Base-by-base conservation (phyloP, 768 basidiomycete genomes). In the Boletus tylopilopsis region DNA sequence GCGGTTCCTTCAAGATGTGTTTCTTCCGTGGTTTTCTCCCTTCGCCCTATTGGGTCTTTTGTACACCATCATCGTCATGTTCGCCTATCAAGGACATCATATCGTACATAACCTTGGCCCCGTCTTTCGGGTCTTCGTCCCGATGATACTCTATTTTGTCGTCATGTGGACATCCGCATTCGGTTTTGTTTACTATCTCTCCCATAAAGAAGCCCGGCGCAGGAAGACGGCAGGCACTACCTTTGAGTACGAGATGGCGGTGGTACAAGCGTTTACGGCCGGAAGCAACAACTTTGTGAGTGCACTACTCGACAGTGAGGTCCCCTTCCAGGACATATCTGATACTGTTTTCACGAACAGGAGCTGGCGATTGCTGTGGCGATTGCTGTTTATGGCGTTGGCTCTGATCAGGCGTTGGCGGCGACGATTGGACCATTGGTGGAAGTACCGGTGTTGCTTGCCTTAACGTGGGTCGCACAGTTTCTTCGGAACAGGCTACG, bases 291-390 rank as follows among this genome's bases (percentile, higher is more conserved):
- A 90, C 58, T 85, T 87, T 52, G 84, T 85, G 40, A 61, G 79
- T 69, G 18, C 15, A 9, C 49, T 12, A 8, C 8, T 21, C n/a
- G n/a, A n/a, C n/a, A n/a, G n/a, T n/a, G n/a, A n/a, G n/a, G n/a
- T n/a, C n/a, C n/a, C n/a, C n/a, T n/a, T n/a, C 32, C 12, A 12
- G 13, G 3, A 25, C 12, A 13, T 6, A 12, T 29, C 16, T 12
- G 39, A 24, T 5, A n/a, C 7, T 33, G 24, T 2, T 23, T 15
- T 25, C 42, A 38, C 16, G 24, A 52, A 11, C 60, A 86, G 77
- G 88, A 92, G 70, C 75, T 92, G 0, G 88, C 90, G 0, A 93
- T 93, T 45, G 90, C 91, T 0, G 84, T 92, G 1, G 77, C 83
- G 4, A 84, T 90, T 35, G 83, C 87, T 0, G 80, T 85, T 0